Percentiles rank a stretch among this genome's conserved stretches.
These are phyloP conservation scores for Excoecaria agallocha DNA, from an alignment of 345 rosid genomes.

Conservation along the genomic window DNA sequence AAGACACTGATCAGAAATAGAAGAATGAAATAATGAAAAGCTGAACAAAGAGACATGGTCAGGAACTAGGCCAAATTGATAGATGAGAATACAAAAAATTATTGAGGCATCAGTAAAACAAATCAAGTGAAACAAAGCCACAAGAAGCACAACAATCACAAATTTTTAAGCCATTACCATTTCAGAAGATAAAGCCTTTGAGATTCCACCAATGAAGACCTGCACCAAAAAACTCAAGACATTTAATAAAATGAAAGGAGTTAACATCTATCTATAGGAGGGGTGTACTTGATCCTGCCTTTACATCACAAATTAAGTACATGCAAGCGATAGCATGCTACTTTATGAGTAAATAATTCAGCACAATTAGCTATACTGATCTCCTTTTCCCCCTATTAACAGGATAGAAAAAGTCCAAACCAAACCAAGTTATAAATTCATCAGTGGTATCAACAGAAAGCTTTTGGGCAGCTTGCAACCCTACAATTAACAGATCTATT, in stretches of 20 bases:
- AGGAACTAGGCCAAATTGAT: not conserved
- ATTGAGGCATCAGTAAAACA: not conserved
- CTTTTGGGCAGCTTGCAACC: not conserved
- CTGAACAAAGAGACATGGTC: not conserved
- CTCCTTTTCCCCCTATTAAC: not conserved
- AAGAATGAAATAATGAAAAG: not conserved
- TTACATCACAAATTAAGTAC: not conserved
- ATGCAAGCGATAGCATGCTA: not conserved
- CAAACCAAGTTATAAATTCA: not conserved
- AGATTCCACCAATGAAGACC: conserved; percentile 89
- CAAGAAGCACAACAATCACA: not conserved
- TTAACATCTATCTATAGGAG: not conserved
- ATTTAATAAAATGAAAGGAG: not conserved
- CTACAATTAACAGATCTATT: not conserved
- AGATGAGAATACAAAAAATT: not conserved
- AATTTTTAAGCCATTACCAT: conserved; percentile 53
- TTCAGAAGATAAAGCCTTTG: conserved; percentile 63
- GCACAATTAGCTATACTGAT: not conserved
- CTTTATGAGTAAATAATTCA: not conserved
- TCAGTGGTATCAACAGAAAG: not conserved
- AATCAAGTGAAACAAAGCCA: not conserved
- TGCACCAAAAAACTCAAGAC: conserved; percentile 36
- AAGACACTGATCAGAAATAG: not conserved
- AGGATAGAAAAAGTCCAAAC: not conserved
- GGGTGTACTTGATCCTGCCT: not conserved